phyloP scores from a whole-genome alignment of 495 filamentous ascomycete genomes.

The Aspergillus sclerotioniger region DNA sequence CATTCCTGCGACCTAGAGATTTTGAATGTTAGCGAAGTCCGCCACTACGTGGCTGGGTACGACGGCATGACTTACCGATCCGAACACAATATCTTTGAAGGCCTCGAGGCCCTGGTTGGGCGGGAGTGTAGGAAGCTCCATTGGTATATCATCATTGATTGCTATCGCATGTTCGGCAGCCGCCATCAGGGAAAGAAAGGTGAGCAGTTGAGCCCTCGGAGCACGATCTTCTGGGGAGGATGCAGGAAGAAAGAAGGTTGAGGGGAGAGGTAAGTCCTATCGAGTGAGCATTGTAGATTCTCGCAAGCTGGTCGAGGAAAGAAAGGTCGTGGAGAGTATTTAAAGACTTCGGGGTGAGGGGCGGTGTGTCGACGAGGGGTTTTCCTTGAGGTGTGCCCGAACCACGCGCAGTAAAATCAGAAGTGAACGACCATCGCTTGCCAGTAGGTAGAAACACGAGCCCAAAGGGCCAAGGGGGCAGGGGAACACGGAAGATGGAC shows the following conservation, averaged over 20 bases:
- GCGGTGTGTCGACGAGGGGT: constrained; percentile 39
- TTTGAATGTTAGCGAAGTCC: constrained; percentile 5
- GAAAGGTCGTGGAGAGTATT: constrained; percentile 19
- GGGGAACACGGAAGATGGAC: constrained; percentile 10
- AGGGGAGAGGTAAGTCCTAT: constrained; percentile 10
- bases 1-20: constrained; percentile 71
- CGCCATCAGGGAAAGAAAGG: constrained; percentile 31
- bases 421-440: constrained; percentile 20
- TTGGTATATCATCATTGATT: constrained; percentile 38
- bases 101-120: constrained; percentile 62
- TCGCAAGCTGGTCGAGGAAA: constrained; percentile 10
- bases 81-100: constrained; percentile 77
- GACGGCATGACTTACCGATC: constrained; percentile 61
- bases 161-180: constrained; percentile 42
- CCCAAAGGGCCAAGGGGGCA: constrained; percentile 13
- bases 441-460: constrained; percentile 15
- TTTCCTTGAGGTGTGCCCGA: constrained; percentile 21
- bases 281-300: constrained; percentile 23
- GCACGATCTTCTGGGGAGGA: constrained; percentile 18
- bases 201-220: constrained; percentile 4
- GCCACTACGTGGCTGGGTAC: constrained; percentile 2
- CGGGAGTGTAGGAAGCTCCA: constrained; percentile 42
- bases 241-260: constrained; percentile 3
- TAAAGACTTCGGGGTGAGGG: constrained; percentile 22
- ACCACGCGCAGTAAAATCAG: constrained; percentile 21